Conservation (phyloP, 176 grass and related monocot species). For the Poa annua region DNA sequence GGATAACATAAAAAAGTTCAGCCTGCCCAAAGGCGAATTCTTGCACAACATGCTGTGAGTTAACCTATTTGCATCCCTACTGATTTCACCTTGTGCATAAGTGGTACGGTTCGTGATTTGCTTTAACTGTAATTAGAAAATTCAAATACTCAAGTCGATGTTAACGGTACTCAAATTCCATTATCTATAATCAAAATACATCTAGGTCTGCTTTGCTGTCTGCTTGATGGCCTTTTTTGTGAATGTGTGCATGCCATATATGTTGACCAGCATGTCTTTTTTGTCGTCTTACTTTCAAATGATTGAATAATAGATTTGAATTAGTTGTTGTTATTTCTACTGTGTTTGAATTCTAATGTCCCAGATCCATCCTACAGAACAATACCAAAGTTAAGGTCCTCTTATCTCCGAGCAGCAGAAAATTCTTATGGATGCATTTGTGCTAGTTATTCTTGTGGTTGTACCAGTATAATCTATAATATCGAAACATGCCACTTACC, state of each 20-base stretch:
- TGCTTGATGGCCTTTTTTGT: slow-evolving; percentile 6
- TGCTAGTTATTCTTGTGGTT: background rate
- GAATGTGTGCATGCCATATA: background rate
- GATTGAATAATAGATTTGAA: slow-evolving; percentile 2
- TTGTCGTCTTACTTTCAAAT: background rate
- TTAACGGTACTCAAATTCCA: background rate
- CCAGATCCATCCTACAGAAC: background rate
- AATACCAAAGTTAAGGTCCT: background rate
- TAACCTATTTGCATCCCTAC: slow-evolving; percentile 7
- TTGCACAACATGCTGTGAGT: slow-evolving; percentile 97
- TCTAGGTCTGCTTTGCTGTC: background rate
- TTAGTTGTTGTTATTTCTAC: background rate
- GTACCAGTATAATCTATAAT: background rate
- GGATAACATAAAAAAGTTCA: slow-evolving; percentile 97
- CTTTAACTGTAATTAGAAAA: slow-evolving; percentile 10
- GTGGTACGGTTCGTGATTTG: background rate
- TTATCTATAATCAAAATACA: slow-evolving; percentile 9
- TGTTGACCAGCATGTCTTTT: background rate
- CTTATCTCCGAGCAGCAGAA: background rate
- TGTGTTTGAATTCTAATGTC: slow-evolving; percentile 20
- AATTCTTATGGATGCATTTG: background rate
- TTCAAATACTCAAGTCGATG: background rate
- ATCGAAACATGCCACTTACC: background rate
- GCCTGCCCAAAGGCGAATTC: slow-evolving; percentile 93
- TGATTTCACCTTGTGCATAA: slow-evolving; percentile 10